These are phyloP conservation scores for Picea abies DNA, from an alignment of 83 land plant genomes.

Conservation along the genomic window DNA sequence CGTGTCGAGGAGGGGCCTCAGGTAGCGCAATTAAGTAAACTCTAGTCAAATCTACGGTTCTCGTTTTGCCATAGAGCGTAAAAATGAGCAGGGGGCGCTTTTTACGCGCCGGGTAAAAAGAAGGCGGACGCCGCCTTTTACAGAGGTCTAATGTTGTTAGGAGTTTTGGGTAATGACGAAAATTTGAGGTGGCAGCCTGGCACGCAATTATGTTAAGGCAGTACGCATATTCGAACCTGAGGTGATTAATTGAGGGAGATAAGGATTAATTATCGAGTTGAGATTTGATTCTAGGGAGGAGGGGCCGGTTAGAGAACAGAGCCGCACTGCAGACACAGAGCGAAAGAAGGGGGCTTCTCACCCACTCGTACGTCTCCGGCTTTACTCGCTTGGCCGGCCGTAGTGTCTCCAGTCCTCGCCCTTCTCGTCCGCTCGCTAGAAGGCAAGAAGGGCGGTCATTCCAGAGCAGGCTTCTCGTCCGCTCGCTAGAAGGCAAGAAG, in stretches of 20 bases:
- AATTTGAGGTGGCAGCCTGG: background rate
- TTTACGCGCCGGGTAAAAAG: background rate
- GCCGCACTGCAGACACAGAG: background rate
- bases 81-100: background rate
- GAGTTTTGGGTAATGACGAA: conserved; percentile 9
- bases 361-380: background rate
- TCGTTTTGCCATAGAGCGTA: background rate
- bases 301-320: background rate
- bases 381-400: background rate
- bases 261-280: background rate
- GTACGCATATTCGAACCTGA: background rate
- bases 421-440: background rate
- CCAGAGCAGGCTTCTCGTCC: background rate
- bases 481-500: background rate
- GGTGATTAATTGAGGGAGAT: background rate
- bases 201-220: background rate
- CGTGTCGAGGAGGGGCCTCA: background rate
- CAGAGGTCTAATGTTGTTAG: background rate
- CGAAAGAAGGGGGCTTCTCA: background rate
- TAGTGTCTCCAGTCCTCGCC: background rate
- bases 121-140: conserved; percentile 10
- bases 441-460: background rate
- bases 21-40: background rate
- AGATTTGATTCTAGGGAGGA: background rate
- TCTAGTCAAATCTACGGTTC: no score